phyloP scores from a whole-genome alignment of 2,329 filamentous ascomycete genomes.

The Colletotrichum tanaceti region DNA sequence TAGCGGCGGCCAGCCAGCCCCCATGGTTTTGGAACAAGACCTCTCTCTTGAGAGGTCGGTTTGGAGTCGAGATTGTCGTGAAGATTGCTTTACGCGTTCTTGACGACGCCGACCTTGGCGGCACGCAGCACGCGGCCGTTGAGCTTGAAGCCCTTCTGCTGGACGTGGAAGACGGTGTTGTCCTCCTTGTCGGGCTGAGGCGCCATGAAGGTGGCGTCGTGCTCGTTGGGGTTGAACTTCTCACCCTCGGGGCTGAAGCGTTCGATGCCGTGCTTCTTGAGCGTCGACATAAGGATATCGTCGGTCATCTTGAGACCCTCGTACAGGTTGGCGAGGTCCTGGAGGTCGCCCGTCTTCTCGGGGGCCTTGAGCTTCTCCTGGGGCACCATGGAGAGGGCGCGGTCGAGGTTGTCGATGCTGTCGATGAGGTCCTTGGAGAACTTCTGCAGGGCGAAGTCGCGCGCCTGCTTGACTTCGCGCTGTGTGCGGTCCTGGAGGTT shows the following conservation, averaged over 20 bases:
- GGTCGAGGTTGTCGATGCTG: conserved; percentile 96
- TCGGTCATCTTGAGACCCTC: conserved; percentile 97
- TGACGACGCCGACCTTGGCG: conserved; percentile 96
- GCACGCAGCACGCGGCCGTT: conserved; percentile 91
- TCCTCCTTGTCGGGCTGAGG: conserved; percentile 89
- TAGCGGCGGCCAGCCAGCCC: conserved; percentile 11
- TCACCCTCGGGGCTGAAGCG: conserved; percentile 84
- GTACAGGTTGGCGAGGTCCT: conserved; percentile 84
- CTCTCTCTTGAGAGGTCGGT: neutral
- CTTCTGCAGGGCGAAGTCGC: conserved; percentile 93
- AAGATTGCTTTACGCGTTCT: conserved; percentile 68
- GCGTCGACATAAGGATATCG: conserved; percentile 83
- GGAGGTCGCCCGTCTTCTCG: conserved; percentile 64
- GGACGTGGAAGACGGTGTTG: conserved; percentile 88
- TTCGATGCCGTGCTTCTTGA: conserved; percentile 95
- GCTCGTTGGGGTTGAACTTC: conserved; percentile 95
- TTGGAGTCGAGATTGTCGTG: neutral
- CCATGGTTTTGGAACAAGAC: conserved; percentile 16
- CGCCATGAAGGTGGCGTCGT: conserved; percentile 96
- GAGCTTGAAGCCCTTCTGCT: conserved; percentile 95
- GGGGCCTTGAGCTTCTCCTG: conserved; percentile 71
- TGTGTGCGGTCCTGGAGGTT: conserved; percentile 96
- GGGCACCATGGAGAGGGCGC: conserved; percentile 84
- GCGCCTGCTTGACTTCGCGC: conserved; percentile 87
- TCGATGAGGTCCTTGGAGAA: conserved; percentile 97